Conservation (phyloP, 75 land plant genomes). For the Adiantum capillusveneris region DNA sequence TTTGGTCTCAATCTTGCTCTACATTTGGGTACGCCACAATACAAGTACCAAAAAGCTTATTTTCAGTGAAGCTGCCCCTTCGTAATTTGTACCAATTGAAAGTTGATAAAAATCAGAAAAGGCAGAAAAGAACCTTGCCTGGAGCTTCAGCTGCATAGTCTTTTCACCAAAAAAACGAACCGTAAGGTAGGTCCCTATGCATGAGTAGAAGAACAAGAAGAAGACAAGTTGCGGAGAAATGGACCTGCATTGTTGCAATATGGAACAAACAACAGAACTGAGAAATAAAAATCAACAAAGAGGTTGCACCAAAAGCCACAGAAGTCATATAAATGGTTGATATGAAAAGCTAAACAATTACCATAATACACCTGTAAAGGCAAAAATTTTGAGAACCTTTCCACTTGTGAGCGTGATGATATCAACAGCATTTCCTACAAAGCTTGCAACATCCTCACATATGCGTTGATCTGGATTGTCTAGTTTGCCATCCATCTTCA, state of each 20-base stretch:
- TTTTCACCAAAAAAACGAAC: constrained; percentile 31
- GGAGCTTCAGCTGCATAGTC: constrained; percentile 36
- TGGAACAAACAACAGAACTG: not conserved
- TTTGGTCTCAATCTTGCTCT: too few species aligned
- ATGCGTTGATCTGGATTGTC: constrained; percentile 57
- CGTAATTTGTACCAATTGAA: too few species aligned
- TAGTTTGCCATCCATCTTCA: constrained; percentile 46
- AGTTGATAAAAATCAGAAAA: not conserved
- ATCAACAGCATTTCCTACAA: constrained; percentile 39
- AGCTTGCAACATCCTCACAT: constrained; percentile 46
- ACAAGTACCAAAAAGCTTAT: too few species aligned
- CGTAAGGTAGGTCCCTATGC: constrained; percentile 32
- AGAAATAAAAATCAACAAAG: not conserved
- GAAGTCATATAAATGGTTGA: constrained; percentile 1
- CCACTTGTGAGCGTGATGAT: constrained; percentile 34
- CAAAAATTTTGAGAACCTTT: constrained; percentile 31
- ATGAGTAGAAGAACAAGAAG: constrained; percentile 32
- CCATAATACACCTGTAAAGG: constrained; percentile 47
- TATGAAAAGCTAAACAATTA: constrained; percentile 7
- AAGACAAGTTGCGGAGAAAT: constrained; percentile 46
- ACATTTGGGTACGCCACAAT: too few species aligned
- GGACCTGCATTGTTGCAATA: constrained; percentile 17
- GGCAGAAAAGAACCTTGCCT: constrained; percentile 18
- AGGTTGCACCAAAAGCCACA: too few species aligned
- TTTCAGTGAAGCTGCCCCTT: too few species aligned